phyloP scores from a whole-genome alignment of 257 asterid species.

The Solanum medicagineum region DNA sequence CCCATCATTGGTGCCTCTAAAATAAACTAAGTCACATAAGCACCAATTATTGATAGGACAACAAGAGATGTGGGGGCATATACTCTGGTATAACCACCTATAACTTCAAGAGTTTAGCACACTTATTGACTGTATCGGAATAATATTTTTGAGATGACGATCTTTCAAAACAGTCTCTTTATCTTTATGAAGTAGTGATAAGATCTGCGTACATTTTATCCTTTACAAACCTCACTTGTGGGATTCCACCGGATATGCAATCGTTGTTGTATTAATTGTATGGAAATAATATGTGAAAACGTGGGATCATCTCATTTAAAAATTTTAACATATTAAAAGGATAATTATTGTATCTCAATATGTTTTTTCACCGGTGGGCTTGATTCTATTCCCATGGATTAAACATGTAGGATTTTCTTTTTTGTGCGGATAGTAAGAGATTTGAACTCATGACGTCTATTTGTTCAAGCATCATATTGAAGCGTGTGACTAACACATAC shows the following conservation, averaged over 20 bases:
- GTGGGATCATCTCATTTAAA: not conserved
- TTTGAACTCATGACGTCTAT: not conserved
- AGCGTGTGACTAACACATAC: not conserved
- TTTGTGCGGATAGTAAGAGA: not conserved
- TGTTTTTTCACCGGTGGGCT: not conserved
- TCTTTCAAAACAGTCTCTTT: no score
- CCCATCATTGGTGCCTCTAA: constrained; percentile 34
- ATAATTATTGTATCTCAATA: fast-evolving
- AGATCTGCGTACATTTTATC: no score
- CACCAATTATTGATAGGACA: constrained; percentile 60
- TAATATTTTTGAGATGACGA: no score
- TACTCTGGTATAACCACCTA: constrained; percentile 17
- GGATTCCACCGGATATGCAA: no score
- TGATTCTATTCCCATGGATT: not conserved
- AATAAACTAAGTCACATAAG: constrained; percentile 25
- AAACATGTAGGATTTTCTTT: not conserved
- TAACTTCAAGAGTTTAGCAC: not conserved
- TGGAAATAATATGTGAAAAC: not conserved
- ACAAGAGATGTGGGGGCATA: constrained; percentile 17
- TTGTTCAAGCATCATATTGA: not conserved
- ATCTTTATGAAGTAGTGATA: no score
- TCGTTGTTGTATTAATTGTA: no score
- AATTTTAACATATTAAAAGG: not conserved
- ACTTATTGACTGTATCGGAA: not conserved
- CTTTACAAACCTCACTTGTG: no score